A percentile compares a stretch with the other conserved stretches of the same genome.
Conservation (phyloP, 345 rosid genomes). For the Rhodamnia argentea region DNA sequence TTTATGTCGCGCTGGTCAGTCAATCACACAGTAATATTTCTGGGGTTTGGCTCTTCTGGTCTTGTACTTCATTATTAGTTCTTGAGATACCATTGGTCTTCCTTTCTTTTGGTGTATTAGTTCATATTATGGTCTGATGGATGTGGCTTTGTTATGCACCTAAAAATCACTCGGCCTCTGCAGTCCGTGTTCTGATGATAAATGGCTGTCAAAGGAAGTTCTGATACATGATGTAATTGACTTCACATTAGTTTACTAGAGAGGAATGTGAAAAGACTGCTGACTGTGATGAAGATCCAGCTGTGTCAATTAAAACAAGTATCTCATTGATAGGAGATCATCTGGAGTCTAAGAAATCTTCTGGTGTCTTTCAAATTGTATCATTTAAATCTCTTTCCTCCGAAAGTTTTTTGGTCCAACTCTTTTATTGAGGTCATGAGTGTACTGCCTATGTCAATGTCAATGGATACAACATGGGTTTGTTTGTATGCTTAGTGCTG, state of each 20-base stretch:
- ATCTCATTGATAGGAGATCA: neutral
- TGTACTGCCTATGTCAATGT: neutral
- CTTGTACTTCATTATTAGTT: neutral
- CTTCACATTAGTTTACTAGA: neutral
- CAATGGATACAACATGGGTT: neutral
- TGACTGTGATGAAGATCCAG: neutral
- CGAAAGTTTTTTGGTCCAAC: neutral
- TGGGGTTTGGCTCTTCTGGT: neutral
- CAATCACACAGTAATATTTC: neutral
- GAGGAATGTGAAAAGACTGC: neutral
- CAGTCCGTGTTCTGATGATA: neutral
- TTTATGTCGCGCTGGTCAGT: neutral
- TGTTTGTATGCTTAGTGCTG: neutral
- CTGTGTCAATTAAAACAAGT: neutral
- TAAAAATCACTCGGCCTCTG: neutral
- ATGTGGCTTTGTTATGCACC: neutral
- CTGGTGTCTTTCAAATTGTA: neutral
- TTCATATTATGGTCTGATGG: neutral
- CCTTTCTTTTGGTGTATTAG: neutral
- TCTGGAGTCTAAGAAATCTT: neutral
- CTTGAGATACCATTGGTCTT: neutral
- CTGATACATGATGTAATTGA: neutral
- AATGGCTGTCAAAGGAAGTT: neutral
- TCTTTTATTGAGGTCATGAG: neutral
- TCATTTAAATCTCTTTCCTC: neutral